phyloP scores from a whole-genome alignment of 2,329 filamentous ascomycete species.

The Juglanconis juglandina region DNA sequence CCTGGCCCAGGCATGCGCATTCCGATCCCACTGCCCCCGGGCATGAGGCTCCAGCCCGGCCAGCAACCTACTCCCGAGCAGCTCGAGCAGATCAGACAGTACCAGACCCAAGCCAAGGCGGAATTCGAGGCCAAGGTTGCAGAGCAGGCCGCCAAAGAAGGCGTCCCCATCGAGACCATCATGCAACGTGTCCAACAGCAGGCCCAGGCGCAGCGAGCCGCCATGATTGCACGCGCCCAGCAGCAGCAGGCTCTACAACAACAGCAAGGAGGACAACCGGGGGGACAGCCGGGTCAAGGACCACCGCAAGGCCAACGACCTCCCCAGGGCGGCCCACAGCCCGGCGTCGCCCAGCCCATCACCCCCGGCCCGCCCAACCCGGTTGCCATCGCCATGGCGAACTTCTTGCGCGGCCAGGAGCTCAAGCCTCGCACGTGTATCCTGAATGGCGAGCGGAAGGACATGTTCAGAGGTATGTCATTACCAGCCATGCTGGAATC shows the following conservation, averaged over 20 bases:
- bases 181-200: conserved; percentile 65
- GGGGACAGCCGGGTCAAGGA: conserved; percentile 38
- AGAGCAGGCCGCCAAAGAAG: conserved; percentile 76
- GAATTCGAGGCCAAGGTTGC: conserved; percentile 73
- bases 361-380: conserved; percentile 80
- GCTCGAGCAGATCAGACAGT: conserved; percentile 57
- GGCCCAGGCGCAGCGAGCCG: conserved; percentile 32
- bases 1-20: conserved; percentile 10
- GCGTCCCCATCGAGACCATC: conserved; percentile 82
- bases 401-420: conserved; percentile 79
- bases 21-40: conserved; percentile 23
- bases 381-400: conserved; percentile 81
- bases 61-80: conserved; percentile 65
- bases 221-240: conserved; percentile 15
- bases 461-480: conserved; percentile 85
- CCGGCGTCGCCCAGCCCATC: conserved; percentile 63
- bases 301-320: conserved; percentile 25
- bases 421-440: conserved; percentile 89
- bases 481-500: background rate
- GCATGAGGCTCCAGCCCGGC: conserved; percentile 24
- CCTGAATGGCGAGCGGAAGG: conserved; percentile 91
- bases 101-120: conserved; percentile 8
- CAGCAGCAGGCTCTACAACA: conserved; percentile 45
- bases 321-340: conserved; percentile 33
- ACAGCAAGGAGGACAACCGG: conserved; percentile 25